These are phyloP conservation scores for Dicorynia guianensis DNA, from an alignment of 306 rosid species.

Conservation along the genomic window DNA sequence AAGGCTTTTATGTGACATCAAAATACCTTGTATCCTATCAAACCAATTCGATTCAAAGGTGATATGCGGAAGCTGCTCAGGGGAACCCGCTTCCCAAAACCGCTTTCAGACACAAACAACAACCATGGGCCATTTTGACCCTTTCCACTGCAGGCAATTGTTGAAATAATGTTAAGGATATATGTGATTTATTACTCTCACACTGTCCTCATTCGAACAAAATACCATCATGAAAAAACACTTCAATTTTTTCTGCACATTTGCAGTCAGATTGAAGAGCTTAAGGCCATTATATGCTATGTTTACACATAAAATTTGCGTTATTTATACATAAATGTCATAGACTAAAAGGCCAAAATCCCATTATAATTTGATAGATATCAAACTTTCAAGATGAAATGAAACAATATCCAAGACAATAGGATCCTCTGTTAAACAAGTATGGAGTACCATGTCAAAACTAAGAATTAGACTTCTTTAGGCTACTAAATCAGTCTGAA, in stretches of 20 bases:
- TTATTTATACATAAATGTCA: not conserved
- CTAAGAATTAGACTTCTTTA: not conserved
- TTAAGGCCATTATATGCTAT: not conserved
- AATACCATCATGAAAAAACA: constrained; percentile 14
- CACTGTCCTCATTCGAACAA: constrained; percentile 21
- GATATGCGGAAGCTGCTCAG: constrained; percentile 75
- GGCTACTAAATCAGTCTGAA: not conserved
- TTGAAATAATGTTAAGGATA: constrained; percentile 30
- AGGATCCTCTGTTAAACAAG: constrained; percentile 13
- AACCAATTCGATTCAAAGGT: constrained; percentile 87
- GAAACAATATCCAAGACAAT: constrained; percentile 11
- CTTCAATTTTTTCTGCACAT: not conserved
- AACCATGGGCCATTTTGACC: constrained; percentile 84
- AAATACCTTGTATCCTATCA: constrained; percentile 92
- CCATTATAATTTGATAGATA: not conserved
- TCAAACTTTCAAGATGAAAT: not conserved
- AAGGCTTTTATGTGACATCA: not conserved
- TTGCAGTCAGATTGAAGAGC: constrained; percentile 17
- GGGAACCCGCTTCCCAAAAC: constrained; percentile 95
- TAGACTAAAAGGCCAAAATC: not conserved
- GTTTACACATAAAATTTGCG: not conserved
- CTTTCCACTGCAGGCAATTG: constrained; percentile 51
- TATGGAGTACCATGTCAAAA: not conserved
- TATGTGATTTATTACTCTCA: constrained; percentile 14
- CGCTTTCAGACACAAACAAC: constrained; percentile 93